Base-by-base conservation (phyloP, 192 early-diverging fungal species). In the Obelidium mucronatum region DNA sequence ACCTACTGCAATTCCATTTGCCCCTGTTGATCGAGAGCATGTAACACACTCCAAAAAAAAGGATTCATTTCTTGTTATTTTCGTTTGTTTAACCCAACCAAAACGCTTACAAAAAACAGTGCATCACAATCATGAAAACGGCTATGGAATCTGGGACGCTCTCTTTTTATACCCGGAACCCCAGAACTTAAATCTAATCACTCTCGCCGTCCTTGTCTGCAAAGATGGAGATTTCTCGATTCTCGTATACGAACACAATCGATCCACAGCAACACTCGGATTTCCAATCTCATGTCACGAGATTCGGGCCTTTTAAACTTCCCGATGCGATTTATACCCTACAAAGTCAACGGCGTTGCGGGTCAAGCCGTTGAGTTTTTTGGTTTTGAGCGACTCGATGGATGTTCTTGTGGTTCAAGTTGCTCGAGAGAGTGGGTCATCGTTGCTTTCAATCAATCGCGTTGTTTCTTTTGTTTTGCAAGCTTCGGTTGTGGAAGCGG, bases 81-180 rank as follows among this genome's bases (percentile, higher is more conserved):
- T 13, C n/a, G 52, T 39, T 6, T 56, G 17, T 26, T 22, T 28
- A 8, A 5, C 4, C 26, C 31, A 26, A 4, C 59, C 13, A 26
- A 44, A 40, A 44, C 26, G 17, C 35, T 34, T 40, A 17, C n/a
- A 62, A 17, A 33, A 5, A 13, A 13, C 39, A 71, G 59, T 68
- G 40, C 33, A 60, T 64, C 37, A 17, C 31, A 19, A 28, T 73
- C 33, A n/a, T 60, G 78, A 82, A 58, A 33, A 22, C 11, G 78
- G 78, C 15, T 67, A 67, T 30, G 39, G 78, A 8, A 40, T 75
- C 26, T 60, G 55, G 59, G 56, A 62, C 48, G 56, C 40, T 15
- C 6, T 74, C 28, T 74, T 60, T 74, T 28, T 74, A 33, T 40
- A 51, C n/a, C 59, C 72, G 40, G 59, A 62, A 0, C 24, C 58